Evolutionary conservation across 495 filamentous ascomycete species (phyloP).

Genomic region (Barbatosphaeria neglecta): DNA sequence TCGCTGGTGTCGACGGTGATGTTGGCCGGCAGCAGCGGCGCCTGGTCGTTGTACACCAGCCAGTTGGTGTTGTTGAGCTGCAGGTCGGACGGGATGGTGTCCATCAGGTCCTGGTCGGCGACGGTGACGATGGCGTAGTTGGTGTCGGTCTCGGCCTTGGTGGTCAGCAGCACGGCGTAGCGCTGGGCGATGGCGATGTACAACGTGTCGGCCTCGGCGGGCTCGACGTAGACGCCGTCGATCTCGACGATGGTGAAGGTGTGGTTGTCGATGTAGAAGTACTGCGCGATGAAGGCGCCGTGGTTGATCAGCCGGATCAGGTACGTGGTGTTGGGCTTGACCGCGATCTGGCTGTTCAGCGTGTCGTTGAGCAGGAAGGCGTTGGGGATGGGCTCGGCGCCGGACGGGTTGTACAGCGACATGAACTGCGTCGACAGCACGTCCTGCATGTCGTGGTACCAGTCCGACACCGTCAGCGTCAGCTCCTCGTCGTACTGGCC

Average conservation of each 20-base stretch:
- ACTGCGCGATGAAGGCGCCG: constrained; percentile 41
- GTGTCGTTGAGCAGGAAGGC: constrained; percentile 52
- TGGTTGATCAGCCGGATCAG: constrained; percentile 57
- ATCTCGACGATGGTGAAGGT: constrained; percentile 46
- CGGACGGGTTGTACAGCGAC: constrained; percentile 30
- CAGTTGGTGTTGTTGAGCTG: constrained; percentile 55
- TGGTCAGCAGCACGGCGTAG: constrained; percentile 48
- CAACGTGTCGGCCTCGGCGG: constrained; percentile 34
- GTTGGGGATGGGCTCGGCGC: constrained; percentile 41
- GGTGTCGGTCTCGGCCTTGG: constrained; percentile 38
- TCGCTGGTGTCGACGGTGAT: constrained; percentile 14
- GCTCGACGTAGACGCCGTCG: constrained; percentile 33
- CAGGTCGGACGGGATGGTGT: constrained; percentile 35
- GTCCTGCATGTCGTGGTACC: constrained; percentile 45
- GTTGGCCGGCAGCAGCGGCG: constrained; percentile 22
- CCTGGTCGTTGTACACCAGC: constrained; percentile 47
- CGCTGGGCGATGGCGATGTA: constrained; percentile 48
- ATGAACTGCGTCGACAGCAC: constrained; percentile 33
- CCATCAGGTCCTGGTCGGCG: constrained; percentile 47
- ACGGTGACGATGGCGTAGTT: constrained; percentile 49
- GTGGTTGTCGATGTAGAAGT: constrained; percentile 54
- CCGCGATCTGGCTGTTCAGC: constrained; percentile 38
- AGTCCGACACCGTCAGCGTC: constrained; percentile 30
- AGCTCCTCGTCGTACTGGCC: constrained; percentile 48
- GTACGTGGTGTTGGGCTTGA: constrained; percentile 59